Conservation (phyloP, 2,329 filamentous ascomycete species). For the Arachnomyces sp. region DNA sequence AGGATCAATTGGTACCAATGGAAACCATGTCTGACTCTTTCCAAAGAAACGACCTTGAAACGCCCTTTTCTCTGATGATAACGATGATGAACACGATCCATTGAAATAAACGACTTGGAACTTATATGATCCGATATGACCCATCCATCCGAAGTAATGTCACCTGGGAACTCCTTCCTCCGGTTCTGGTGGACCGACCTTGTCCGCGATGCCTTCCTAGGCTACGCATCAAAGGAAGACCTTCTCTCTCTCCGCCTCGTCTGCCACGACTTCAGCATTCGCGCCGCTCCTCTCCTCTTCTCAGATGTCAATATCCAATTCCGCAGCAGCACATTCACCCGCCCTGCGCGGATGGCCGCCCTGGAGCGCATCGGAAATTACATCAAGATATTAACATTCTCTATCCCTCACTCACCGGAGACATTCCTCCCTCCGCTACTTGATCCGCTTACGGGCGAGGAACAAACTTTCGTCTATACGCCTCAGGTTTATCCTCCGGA, state of each 20-base stretch:
- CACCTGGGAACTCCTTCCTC: slow-evolving; percentile 19
- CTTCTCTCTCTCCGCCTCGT: slow-evolving; percentile 28
- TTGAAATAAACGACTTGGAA: no score
- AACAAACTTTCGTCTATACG: slow-evolving; percentile 74
- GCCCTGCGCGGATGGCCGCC: slow-evolving; percentile 63
- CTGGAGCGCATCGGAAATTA: slow-evolving; percentile 70
- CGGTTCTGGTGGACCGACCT: slow-evolving; percentile 31
- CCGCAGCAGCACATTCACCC: slow-evolving; percentile 63
- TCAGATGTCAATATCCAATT: slow-evolving; percentile 40
- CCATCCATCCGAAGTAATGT: slow-evolving; percentile 2
- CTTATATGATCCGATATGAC: no score
- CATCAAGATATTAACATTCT: slow-evolving; percentile 70
- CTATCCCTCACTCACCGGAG: slow-evolving; percentile 65
- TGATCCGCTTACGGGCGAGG: slow-evolving; percentile 66
- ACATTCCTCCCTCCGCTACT: slow-evolving; percentile 81
- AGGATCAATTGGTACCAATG: no score
- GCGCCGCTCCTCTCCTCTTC: slow-evolving; percentile 33
- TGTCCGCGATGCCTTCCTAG: slow-evolving; percentile 26
- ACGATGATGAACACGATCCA: no score
- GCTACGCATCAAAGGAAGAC: slow-evolving; percentile 25
- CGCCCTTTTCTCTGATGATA: no score
- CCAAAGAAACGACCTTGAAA: no score
- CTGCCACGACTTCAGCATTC: slow-evolving; percentile 26
- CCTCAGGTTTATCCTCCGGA: slow-evolving; percentile 59
- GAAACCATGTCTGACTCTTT: no score